Evolutionary conservation across 1,139 yeast species (phyloP).

Genomic region (Yamadazyma trypodendri): DNA sequence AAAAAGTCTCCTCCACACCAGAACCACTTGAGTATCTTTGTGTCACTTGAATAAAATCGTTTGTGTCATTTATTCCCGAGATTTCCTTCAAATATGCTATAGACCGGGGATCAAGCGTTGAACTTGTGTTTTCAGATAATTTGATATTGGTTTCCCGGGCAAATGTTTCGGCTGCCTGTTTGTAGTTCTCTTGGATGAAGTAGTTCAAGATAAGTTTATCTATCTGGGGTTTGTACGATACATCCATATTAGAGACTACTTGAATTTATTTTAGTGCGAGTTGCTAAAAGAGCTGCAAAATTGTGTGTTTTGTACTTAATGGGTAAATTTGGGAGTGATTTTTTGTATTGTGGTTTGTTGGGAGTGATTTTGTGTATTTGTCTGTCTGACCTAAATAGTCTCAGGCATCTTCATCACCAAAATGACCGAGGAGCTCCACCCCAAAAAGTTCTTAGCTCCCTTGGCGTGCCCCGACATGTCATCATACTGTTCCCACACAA

Average conservation of each 20-base stretch:
- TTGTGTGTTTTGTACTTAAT: not conserved
- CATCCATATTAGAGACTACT: not conserved
- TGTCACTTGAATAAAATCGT: constrained; percentile 8
- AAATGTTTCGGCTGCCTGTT: constrained; percentile 50
- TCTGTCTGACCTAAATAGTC: constrained; percentile 18
- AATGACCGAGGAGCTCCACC: constrained; percentile 88
- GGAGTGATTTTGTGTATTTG: not conserved
- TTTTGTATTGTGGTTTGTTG: not conserved
- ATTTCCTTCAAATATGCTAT: constrained; percentile 11
- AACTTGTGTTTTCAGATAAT: constrained; percentile 11
- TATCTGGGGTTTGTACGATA: constrained; percentile 28
- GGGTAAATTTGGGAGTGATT: too few relatives aligned
- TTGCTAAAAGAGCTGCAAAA: not conserved
- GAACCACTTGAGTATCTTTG: not conserved
- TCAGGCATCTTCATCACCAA: constrained; percentile 82
- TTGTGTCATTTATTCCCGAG: constrained; percentile 8
- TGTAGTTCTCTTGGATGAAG: constrained; percentile 58
- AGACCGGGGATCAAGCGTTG: constrained; percentile 10
- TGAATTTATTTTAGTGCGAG: not conserved
- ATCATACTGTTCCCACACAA: constrained; percentile 89
- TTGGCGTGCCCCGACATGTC: constrained; percentile 71
- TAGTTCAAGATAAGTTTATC: constrained; percentile 52
- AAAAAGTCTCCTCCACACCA: not conserved
- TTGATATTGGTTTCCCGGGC: constrained; percentile 41
- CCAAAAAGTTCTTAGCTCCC: constrained; percentile 87